Conservation (phyloP, 169 alveolate genomes). For the Cryptosporidium andersoni region DNA sequence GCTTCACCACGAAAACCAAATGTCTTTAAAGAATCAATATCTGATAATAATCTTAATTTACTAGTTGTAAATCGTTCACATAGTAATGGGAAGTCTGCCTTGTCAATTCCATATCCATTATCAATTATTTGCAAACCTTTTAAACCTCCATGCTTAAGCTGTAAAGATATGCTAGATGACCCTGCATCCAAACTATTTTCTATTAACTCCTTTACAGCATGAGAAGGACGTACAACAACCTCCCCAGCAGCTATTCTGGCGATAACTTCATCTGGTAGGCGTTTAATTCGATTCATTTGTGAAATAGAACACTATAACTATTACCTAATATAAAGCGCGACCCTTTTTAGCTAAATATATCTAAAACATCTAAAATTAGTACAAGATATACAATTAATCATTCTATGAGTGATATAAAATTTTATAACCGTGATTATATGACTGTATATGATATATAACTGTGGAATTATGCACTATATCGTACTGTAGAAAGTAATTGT, state of each 20-base stretch:
- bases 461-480: too few relatives aligned
- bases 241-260: constrained; percentile 98
- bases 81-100: constrained; percentile 89
- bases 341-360: too few relatives aligned
- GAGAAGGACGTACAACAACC: constrained; percentile 93
- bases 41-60: constrained; percentile 88
- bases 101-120: constrained; percentile 95
- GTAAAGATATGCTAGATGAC: constrained; percentile 85
- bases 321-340: too few relatives aligned
- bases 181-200: constrained; percentile 98
- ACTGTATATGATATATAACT: too few relatives aligned
- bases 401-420: too few relatives aligned
- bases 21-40: constrained; percentile 85
- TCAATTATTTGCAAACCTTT: constrained; percentile 91
- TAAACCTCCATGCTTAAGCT: constrained; percentile 90
- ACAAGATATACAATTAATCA: too few relatives aligned
- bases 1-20: constrained; percentile 99
- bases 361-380: too few relatives aligned
- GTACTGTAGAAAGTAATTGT: too few relatives aligned
- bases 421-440: too few relatives aligned
- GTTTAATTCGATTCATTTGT: constrained; percentile 73
- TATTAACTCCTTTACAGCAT: constrained; percentile 95
- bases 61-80: constrained; percentile 98
- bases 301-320: too few relatives aligned
- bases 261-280: constrained; percentile 87